Conservation (phyloP, 148 eudicot genomes). For the Talinum fruticosum region DNA sequence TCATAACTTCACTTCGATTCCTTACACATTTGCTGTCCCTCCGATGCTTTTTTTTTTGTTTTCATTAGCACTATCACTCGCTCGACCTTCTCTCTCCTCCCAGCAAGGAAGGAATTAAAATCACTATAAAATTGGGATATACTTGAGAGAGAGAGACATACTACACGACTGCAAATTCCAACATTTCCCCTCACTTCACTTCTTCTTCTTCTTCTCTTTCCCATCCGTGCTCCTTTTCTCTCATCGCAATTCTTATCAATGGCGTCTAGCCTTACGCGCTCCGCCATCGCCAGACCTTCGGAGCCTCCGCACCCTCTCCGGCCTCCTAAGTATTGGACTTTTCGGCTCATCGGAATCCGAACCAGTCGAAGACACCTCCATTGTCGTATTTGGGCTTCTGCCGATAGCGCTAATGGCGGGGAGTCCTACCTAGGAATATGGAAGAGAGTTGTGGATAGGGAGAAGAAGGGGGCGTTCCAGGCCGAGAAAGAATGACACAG, state of each 20-base stretch:
- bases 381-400: slow-evolving; percentile 32
- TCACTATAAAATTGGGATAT: too few species aligned
- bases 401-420: slow-evolving; percentile 14
- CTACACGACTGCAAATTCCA: neutral
- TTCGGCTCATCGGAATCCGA: neutral
- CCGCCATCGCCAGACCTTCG: neutral
- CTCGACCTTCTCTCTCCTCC: too few species aligned
- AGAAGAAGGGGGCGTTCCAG: slow-evolving; percentile 47
- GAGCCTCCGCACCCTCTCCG: neutral
- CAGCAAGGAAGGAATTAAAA: too few species aligned
- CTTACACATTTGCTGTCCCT: too few species aligned
- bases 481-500: too few species aligned
- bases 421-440: slow-evolving; percentile 73
- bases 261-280: neutral
- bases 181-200: neutral
- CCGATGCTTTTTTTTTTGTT: too few species aligned
- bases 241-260: neutral
- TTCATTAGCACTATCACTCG: too few species aligned
- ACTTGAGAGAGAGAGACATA: too few species aligned
- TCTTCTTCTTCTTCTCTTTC: too few species aligned
- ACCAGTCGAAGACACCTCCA: too few species aligned
- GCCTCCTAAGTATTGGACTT: too few species aligned
- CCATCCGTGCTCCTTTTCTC: neutral
- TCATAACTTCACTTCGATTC: too few species aligned
- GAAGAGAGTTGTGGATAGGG: slow-evolving; percentile 60